Percentiles rank a stretch among this genome's conserved stretches.
Evolutionary conservation across 176 grass and related monocot genomes (phyloP).

Genomic region (Bolboschoenus planiculmis): DNA sequence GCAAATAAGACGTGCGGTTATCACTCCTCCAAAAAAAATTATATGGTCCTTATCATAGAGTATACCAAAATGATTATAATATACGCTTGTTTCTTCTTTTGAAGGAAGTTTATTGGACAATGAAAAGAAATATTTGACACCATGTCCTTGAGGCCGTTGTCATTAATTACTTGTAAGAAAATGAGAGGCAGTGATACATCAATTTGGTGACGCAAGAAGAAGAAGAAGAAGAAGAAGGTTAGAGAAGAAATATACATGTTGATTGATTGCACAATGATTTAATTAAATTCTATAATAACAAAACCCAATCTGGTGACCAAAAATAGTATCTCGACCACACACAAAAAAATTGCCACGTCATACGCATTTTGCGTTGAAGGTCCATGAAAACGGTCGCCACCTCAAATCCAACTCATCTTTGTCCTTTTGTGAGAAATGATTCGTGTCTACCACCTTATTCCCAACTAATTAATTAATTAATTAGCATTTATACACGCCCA

Average conservation of each 20-base stretch:
- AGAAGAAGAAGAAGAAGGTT: too few species aligned
- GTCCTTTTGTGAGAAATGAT: background rate
- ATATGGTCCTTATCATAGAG: too few species aligned
- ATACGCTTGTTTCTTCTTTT: too few species aligned
- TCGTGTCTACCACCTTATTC: background rate
- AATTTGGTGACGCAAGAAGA: background rate
- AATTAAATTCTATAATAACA: background rate
- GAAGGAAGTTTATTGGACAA: too few species aligned
- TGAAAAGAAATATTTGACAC: too few species aligned
- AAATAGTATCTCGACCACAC: slow-evolving; percentile 19
- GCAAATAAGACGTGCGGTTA: too few species aligned
- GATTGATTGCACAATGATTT: background rate
- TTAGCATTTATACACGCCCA: background rate
- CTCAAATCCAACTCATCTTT: slow-evolving; percentile 17
- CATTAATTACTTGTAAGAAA: background rate
- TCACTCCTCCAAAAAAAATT: too few species aligned
- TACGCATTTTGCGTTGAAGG: background rate
- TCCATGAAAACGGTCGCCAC: slow-evolving; percentile 9
- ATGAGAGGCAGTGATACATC: background rate
- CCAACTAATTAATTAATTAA: background rate
- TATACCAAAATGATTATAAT: too few species aligned
- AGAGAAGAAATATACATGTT: too few species aligned
- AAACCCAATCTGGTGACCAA: background rate
- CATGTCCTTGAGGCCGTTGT: too few species aligned
- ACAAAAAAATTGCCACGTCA: background rate